Evolutionary conservation across 2,329 filamentous ascomycete genomes (phyloP), one percentile per base, ranked within the genome.

Genomic region (Endocalyx cinctus): DNA sequence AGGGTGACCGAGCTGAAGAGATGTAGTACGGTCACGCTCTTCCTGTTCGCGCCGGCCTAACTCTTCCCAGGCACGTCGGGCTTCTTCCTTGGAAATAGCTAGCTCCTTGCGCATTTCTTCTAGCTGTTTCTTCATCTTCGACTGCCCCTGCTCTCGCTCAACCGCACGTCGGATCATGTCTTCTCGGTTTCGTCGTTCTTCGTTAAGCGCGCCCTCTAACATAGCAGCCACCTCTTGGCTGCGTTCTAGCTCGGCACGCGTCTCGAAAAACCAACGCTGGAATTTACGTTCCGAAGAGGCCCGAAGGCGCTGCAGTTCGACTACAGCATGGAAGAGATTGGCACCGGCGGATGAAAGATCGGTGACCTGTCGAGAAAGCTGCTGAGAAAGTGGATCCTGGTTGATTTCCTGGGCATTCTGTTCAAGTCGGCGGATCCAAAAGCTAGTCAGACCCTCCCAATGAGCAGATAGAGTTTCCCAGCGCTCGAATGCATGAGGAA

Each of bases 231-330:
- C 71, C 60, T 97, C 92, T 46, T 86, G 83, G 31, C 82, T 75
- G 17, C 84, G 80, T 64, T 97, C 92, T 45, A 94, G 79, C 47
- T 97, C 89, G 19, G 82, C 76, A 32, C 89, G 76, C 6, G 89
- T 95, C 58, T 98, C 92, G 49, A 94, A 95, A 63, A 97, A 97
- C 92, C 92, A 98, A 31, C 92, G 78, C 62, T 98, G 92, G 51
- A 98, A 98, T 58, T 97, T 97, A 44, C 92, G 81, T 61, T 98
- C 92, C 0, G 90, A 97, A 35, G 88, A 95, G 23, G 92, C 92
- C 27, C 92, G 84, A 17, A 98, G 71, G 18, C 92, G 82, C 59
- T 98, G 92, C 28, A 98, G 69, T 60, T 98, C 92, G 4, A 98
- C 92, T 0, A 98, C 89, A 8, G 92, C 92, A 58, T 98, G 92